Evolutionary conservation across 106 monocot species (phyloP).

Genomic region (Apostasia shenzhenica): DNA sequence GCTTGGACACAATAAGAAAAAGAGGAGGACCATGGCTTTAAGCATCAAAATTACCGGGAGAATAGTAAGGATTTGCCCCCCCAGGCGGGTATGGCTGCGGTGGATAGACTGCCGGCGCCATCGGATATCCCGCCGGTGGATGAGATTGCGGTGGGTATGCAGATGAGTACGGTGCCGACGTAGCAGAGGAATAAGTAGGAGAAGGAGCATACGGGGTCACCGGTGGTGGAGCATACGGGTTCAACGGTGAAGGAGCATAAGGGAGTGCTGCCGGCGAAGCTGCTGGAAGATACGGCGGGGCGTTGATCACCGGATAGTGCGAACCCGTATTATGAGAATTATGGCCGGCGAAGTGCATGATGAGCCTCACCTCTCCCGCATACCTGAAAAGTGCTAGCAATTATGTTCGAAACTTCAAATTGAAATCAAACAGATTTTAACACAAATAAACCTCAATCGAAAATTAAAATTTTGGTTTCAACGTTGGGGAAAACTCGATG

Average conservation of each 20-base stretch:
- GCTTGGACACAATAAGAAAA: background rate
- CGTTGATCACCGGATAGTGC: constrained; percentile 8
- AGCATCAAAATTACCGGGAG: constrained; percentile 27
- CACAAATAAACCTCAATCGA: background rate
- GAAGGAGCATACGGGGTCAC: background rate
- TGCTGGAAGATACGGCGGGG: background rate
- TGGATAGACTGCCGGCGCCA: constrained; percentile 19
- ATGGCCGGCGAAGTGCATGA: constrained; percentile 49
- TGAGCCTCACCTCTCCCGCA: constrained; percentile 75
- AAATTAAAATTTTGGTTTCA: background rate
- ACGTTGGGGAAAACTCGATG: background rate
- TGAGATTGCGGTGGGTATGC: constrained; percentile 10
- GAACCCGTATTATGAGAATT: background rate
- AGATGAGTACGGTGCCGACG: constrained; percentile 7
- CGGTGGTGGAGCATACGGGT: background rate
- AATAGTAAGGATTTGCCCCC: constrained; percentile 24
- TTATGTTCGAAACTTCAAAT: background rate
- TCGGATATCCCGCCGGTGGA: constrained; percentile 2
- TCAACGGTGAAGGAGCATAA: constrained; percentile 4
- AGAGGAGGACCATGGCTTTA: background rate
- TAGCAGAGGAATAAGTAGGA: background rate
- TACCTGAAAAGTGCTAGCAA: constrained; percentile 26
- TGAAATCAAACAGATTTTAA: background rate
- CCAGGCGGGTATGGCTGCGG: constrained; percentile 43
- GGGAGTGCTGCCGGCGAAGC: constrained; percentile 9